Base-by-base conservation (phyloP, 805 yeast genomes). In the Jamesozyma jinghongensis region DNA sequence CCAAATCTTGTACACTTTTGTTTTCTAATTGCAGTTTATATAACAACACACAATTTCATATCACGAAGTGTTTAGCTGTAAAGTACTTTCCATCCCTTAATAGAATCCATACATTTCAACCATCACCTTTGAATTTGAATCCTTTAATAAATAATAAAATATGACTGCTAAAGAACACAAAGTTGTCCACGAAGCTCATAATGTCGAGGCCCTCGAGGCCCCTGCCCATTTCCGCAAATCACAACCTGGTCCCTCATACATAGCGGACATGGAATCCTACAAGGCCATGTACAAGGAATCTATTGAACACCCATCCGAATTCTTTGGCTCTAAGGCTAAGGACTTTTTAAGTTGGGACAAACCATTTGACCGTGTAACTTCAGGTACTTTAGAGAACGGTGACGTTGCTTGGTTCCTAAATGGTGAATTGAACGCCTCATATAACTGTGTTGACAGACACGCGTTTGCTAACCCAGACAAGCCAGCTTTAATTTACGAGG, bases 381-480 rank as follows among this genome's bases (percentile, higher is more conserved):
- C 66, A 39, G 94, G 92, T 29, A 70, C 81, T 40, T 74, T 81
- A 48, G 74, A 70, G 49, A 65, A 79, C 51, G 95, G 90, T 47
- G 94, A 85, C 57, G 68, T 79, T 39, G 86, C 97, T 29, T 92
- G 97, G 97, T 92, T 92, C 57, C 66, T 86, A 37, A 88, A 85
- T 48, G 98, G 98, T 58, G 79, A 83, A 67, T 73, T 90, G 59
- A 92, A 92, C 59, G 98, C 98, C 32, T 71, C 81, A 48, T 90
- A 85, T 69, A 90, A 90, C 67, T 81, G 92, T 63, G 95, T 90
- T 48, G 98, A 90, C 64, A 78, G 97, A 64, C 95, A 92, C 70
- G 98, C 98, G 3, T 69, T 84, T 51, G 74, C 73, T 49, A 81
- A 77, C 57, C 97, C 98, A 34, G 74, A 85, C 59, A 87, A 88